Percentiles rank a stretch among this genome's conserved stretches.
Evolutionary conservation across 148 eudicot genomes (phyloP).

Genomic region (Beta vulgaris): DNA sequence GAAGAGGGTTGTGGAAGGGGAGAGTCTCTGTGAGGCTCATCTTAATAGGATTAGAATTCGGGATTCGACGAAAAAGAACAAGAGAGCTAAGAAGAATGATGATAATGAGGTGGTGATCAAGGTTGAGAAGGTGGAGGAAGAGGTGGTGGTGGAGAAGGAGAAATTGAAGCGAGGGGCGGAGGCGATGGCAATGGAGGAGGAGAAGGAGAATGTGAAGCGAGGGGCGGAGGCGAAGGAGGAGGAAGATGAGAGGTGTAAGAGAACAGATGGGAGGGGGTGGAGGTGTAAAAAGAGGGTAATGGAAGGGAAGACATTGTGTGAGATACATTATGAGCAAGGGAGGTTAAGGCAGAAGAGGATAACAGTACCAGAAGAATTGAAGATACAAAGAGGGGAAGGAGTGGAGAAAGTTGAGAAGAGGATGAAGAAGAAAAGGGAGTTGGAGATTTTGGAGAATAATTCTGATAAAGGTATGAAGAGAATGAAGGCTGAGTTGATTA

Average conservation of each 20-base stretch:
- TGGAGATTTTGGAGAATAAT: constrained; percentile 32
- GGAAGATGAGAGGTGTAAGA: constrained; percentile 60
- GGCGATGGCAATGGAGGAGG: constrained; percentile 1
- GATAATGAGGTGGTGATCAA: background rate
- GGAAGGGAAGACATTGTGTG: constrained; percentile 71
- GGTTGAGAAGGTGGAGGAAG: background rate
- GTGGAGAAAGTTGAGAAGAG: constrained; percentile 28
- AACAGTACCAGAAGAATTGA: constrained; percentile 69
- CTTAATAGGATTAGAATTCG: constrained; percentile 11
- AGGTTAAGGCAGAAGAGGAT: constrained; percentile 57
- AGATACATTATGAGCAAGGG: constrained; percentile 71
- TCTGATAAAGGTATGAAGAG: constrained; percentile 62
- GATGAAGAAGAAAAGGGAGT: constrained; percentile 28
- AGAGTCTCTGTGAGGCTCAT: constrained; percentile 16
- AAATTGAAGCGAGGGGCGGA: background rate
- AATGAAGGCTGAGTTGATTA: constrained; percentile 74
- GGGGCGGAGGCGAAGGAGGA: constrained; percentile 29
- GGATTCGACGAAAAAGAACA: background rate
- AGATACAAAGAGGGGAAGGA: constrained; percentile 44
- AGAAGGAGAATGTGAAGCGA: background rate
- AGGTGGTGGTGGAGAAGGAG: background rate
- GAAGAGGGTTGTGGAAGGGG: constrained; percentile 22
- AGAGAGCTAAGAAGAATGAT: background rate
- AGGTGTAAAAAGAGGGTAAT: constrained; percentile 63
- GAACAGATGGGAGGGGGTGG: constrained; percentile 89